Percentiles rank a stretch among this genome's conserved stretches.
Evolutionary conservation across 495 filamentous ascomycete genomes (phyloP).

Genomic region (Hyaloscypha hepaticicola): DNA sequence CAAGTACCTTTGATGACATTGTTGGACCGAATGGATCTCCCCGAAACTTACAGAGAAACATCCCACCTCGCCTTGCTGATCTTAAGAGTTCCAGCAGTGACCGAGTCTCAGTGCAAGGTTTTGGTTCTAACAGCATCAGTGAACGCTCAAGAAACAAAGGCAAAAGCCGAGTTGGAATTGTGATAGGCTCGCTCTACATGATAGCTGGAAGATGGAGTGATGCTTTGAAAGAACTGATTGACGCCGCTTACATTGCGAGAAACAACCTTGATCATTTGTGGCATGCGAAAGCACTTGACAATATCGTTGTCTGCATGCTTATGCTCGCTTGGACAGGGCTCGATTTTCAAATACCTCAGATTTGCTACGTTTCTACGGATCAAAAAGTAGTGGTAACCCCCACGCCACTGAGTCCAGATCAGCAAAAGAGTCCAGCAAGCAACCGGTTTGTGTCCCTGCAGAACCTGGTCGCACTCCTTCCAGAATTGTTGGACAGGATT

Average conservation of each 20-base stretch:
- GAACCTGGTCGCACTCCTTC: conserved; percentile 61
- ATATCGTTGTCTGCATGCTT: conserved; percentile 75
- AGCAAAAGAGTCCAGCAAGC: conserved; percentile 45
- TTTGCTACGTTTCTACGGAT: conserved; percentile 48
- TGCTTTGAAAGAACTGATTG: conserved; percentile 80
- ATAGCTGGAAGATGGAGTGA: conserved; percentile 86
- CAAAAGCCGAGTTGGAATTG: conserved; percentile 74
- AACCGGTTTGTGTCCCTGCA: conserved; percentile 58
- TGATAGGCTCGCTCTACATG: conserved; percentile 84
- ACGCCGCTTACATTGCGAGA: conserved; percentile 74
- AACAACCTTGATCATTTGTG: conserved; percentile 87
- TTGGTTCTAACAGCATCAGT: conserved; percentile 68
- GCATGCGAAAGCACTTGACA: conserved; percentile 94
- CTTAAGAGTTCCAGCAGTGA: conserved; percentile 60
- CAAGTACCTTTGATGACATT: conserved; percentile 73
- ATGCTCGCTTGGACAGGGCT: conserved; percentile 82
- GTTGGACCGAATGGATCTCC: conserved; percentile 39
- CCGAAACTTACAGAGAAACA: conserved; percentile 37
- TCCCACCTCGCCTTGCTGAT: conserved; percentile 33
- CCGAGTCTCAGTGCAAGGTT: conserved; percentile 78
- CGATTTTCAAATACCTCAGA: conserved; percentile 75
- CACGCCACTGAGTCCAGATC: conserved; percentile 38
- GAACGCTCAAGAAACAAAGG: conserved; percentile 81
- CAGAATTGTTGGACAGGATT: conserved; percentile 79
- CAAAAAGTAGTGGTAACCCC: conserved; percentile 32